Evolutionary conservation across 2,329 filamentous ascomycete species (phyloP).

Genomic region (Fusarium vanettenii): DNA sequence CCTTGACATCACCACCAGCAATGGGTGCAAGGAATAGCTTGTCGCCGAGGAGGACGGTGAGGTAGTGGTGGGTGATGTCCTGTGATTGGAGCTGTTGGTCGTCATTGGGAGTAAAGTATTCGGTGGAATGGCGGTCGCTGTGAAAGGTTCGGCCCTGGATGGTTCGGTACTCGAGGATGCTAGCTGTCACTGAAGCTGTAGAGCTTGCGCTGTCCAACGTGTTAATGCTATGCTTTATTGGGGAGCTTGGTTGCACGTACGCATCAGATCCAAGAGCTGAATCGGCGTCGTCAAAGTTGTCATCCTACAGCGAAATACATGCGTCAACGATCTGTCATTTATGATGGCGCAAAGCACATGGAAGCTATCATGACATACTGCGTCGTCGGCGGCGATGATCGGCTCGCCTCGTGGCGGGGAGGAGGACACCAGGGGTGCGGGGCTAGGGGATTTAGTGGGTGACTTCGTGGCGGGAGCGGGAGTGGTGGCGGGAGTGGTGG

Average conservation of each 20-base stretch:
- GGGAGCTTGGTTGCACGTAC: slow-evolving; percentile 20
- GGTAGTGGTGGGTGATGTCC: slow-evolving; percentile 41
- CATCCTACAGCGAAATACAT: slow-evolving; percentile 3
- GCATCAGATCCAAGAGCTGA: slow-evolving; percentile 37
- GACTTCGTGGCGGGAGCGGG: background rate
- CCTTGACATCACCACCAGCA: slow-evolving; percentile 18
- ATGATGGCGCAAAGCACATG: background rate
- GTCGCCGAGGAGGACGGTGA: slow-evolving; percentile 35
- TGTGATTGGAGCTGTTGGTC: slow-evolving; percentile 39
- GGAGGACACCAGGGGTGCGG: slow-evolving; percentile 5
- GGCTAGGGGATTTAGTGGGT: background rate
- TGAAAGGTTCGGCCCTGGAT: slow-evolving; percentile 40
- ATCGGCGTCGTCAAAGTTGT: slow-evolving; percentile 34
- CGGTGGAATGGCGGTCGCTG: slow-evolving; percentile 33
- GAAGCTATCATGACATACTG: slow-evolving; percentile 20
- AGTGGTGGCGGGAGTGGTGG: slow-evolving; percentile 7
- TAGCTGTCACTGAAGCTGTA: slow-evolving; percentile 34
- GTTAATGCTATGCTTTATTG: background rate
- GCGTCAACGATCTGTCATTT: slow-evolving; percentile 1
- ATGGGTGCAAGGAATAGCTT: slow-evolving; percentile 38
- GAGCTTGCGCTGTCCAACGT: slow-evolving; percentile 27
- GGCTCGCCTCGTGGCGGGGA: slow-evolving; percentile 33
- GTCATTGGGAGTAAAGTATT: slow-evolving; percentile 40
- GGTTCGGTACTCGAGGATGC: slow-evolving; percentile 38
- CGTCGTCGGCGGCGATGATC: slow-evolving; percentile 34